Conservation (phyloP, 352 stramenopile genomes). For the Phytophthora sp. region DNA sequence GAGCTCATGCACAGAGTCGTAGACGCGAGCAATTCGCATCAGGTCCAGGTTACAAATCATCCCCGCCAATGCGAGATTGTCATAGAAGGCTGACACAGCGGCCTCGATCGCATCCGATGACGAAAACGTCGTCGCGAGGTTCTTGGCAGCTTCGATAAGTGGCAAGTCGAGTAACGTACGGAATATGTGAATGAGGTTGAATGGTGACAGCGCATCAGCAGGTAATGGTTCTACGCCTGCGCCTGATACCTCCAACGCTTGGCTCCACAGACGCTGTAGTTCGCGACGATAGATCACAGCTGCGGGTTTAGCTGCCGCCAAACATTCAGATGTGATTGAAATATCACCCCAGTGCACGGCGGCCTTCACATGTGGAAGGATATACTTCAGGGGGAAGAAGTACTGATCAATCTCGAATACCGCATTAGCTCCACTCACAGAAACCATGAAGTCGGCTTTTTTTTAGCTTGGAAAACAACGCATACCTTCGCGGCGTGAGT, state of each 20-base stretch:
- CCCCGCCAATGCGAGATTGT: conserved; percentile 56
- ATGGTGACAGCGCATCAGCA: conserved; percentile 40
- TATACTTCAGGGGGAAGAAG: conserved; percentile 40
- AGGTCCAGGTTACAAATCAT: conserved; percentile 82
- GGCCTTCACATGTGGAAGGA: conserved; percentile 46
- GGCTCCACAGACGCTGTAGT: conserved; percentile 57
- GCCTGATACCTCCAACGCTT: conserved; percentile 49
- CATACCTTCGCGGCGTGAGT: conserved; percentile 38
- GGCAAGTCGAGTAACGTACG: conserved; percentile 38
- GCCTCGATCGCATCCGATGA: conserved; percentile 48
- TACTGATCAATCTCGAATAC: conserved; percentile 57
- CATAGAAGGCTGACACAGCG: conserved; percentile 67
- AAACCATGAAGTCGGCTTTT: conserved; percentile 34
- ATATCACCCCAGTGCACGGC: conserved; percentile 64
- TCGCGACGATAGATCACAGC: conserved; percentile 55
- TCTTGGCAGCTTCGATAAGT: conserved; percentile 42
- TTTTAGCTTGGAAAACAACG: conserved; percentile 66
- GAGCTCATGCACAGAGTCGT: conserved; percentile 60
- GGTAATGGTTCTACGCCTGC: conserved; percentile 56
- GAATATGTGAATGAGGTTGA: conserved; percentile 54
- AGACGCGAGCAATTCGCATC: conserved; percentile 65
- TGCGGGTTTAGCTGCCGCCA: conserved; percentile 50
- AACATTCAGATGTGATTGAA: conserved; percentile 57
- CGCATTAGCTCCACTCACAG: conserved; percentile 35
- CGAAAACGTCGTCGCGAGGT: conserved; percentile 48